Evolutionary conservation across 345 rosid species (phyloP).

Genomic region (Acer negundo): DNA sequence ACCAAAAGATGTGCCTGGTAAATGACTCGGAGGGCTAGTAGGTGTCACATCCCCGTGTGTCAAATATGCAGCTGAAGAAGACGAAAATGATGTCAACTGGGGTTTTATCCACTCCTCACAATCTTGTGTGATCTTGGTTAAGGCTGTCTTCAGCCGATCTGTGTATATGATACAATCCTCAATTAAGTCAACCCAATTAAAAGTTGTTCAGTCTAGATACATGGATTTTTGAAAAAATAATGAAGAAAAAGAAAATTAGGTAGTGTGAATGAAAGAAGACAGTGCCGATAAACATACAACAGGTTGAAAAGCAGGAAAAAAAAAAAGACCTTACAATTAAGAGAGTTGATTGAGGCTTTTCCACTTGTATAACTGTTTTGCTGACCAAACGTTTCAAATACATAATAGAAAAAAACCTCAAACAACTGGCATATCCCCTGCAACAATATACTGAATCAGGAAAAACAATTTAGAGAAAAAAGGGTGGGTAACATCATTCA

Average conservation of each 20-base stretch:
- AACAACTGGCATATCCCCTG: slow-evolving; percentile 99
- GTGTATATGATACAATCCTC: slow-evolving; percentile 25
- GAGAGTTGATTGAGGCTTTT: slow-evolving; percentile 53
- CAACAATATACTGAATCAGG: slow-evolving; percentile 62
- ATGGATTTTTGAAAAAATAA: slow-evolving; percentile 2
- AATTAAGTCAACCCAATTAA: slow-evolving; percentile 8
- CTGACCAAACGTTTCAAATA: slow-evolving; percentile 78
- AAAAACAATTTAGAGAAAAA: slow-evolving; percentile 43
- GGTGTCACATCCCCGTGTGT: slow-evolving; percentile 68
- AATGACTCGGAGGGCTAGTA: slow-evolving; percentile 50
- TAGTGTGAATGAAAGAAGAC: not conserved
- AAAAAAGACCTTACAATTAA: slow-evolving; percentile 61
- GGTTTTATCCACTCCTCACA: slow-evolving; percentile 94
- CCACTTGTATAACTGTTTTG: slow-evolving; percentile 56
- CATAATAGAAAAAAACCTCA: slow-evolving; percentile 73
- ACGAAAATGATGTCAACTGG: slow-evolving; percentile 42
- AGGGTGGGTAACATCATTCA: slow-evolving; percentile 3
- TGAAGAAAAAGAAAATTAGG: not conserved
- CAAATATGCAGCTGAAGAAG: slow-evolving; percentile 55
- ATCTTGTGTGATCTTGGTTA: slow-evolving; percentile 85
- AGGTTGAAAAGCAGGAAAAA: slow-evolving; percentile 7
- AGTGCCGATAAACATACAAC: not conserved
- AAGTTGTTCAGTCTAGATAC: not conserved
- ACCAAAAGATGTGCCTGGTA: slow-evolving; percentile 58
- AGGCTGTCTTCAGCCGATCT: slow-evolving; percentile 85